Conservation (phyloP, 805 yeast genomes). For the Lipomyces japonicus region DNA sequence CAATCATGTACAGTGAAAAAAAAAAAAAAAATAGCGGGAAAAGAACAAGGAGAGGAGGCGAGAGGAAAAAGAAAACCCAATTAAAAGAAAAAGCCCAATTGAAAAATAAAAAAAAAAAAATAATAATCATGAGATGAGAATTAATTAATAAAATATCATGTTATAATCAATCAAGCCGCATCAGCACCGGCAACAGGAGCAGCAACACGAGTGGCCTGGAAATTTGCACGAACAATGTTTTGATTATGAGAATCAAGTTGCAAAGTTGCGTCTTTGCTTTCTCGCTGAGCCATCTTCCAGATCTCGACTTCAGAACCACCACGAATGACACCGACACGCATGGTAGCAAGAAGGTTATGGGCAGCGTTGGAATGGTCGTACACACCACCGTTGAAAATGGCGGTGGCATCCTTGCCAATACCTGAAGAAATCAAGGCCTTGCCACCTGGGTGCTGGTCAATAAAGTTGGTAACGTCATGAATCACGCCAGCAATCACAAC, state of each 20-base stretch:
- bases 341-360: constrained; percentile 80
- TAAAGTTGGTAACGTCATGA: constrained; percentile 88
- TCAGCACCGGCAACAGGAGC: constrained; percentile 53
- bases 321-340: constrained; percentile 85
- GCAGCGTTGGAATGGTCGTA: constrained; percentile 93
- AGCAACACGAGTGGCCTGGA: constrained; percentile 50
- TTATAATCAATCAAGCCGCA: constrained; percentile 45
- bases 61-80: background rate
- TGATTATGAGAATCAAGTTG: constrained; percentile 54
- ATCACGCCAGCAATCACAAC: constrained; percentile 87
- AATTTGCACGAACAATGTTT: constrained; percentile 56
- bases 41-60: too few relatives aligned
- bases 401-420: constrained; percentile 89
- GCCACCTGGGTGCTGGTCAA: constrained; percentile 94
- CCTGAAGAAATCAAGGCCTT: constrained; percentile 70
- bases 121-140: background rate
- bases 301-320: constrained; percentile 78
- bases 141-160: background rate
- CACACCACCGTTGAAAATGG: constrained; percentile 93
- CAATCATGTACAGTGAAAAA: too few relatives aligned
- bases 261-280: constrained; percentile 60
- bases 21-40: too few relatives aligned
- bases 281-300: constrained; percentile 58
- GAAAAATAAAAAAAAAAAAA: background rate
- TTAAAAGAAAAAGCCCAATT: background rate